Base-by-base conservation (phyloP, 768 basidiomycete genomes). In the Amylocystis lapponica region DNA sequence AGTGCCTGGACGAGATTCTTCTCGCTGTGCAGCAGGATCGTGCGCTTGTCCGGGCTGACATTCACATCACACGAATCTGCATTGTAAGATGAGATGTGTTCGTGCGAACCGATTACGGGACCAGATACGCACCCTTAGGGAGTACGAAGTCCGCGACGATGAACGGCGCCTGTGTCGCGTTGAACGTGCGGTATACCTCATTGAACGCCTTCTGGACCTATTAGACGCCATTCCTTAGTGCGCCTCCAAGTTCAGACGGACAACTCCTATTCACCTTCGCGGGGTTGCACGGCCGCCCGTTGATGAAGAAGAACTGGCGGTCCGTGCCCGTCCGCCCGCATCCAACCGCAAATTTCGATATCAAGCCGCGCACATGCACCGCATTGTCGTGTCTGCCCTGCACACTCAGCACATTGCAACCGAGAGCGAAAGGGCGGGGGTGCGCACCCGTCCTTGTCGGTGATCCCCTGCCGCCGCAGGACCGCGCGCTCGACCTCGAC, bases 11-110 rank as follows among this genome's bases (percentile, higher is more conserved):
- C 72, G 14, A 99, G 64, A 47, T 84, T 85, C 10, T 70, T 72
- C 60, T 99, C 95, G 59, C 83, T 83, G 53, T 97, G 92, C 10
- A 99, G 56, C 39, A 96, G 82, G 27, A 98, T 86, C 0, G 91
- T 94, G n/a, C 95, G 76, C 58, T 98, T 99, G 67, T 98, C 96
- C 0, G 96, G 95, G 48, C 83, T 89, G 46, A 98, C 87, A 48
- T 99, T 99, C 56, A 99, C 81, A 57, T 99, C 96, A 54, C 80
- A 88, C 0, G 78, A 69, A 44, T 81, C 90, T 93, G 49, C 7
- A 17, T 37, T 25, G 14, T 19, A 36, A 29, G n/a, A n/a, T n/a
- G n/a, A n/a, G n/a, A n/a, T n/a, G n/a, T n/a, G n/a, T n/a, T n/a
- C n/a, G n/a, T n/a, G n/a, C n/a, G n/a, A n/a, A n/a, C n/a, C n/a